These are phyloP conservation scores for Pleurostoma richardsiae DNA, from an alignment of 2,329 filamentous ascomycete genomes.

Conservation along the genomic window DNA sequence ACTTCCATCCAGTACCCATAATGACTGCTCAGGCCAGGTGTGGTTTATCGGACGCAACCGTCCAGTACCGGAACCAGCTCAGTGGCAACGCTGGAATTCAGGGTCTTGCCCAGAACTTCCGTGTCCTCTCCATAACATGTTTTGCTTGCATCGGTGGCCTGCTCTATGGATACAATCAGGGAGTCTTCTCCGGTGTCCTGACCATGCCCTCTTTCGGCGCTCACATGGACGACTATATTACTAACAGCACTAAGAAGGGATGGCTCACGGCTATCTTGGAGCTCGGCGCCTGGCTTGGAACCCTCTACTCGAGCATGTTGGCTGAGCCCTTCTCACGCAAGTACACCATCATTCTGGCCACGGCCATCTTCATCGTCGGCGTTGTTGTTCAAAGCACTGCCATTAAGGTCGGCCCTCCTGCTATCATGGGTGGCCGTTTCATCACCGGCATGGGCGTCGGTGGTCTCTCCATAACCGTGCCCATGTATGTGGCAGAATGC, in stretches of 20 bases:
- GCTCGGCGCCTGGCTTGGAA: slow-evolving; percentile 72
- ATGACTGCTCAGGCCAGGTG: slow-evolving; percentile 4
- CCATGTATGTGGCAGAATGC: slow-evolving; percentile 41
- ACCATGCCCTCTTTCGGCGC: slow-evolving; percentile 52
- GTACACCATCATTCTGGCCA: slow-evolving; percentile 62
- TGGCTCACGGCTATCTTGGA: slow-evolving; percentile 66
- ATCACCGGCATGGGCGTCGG: slow-evolving; percentile 69
- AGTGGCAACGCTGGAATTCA: slow-evolving; percentile 47
- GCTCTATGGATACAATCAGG: slow-evolving; percentile 70
- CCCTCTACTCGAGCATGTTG: slow-evolving; percentile 64
- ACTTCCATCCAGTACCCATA: too few species aligned
- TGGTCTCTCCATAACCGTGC: slow-evolving; percentile 58
- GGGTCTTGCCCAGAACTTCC: slow-evolving; percentile 54
- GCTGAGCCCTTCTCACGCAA: slow-evolving; percentile 67
- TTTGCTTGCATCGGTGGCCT: slow-evolving; percentile 61
- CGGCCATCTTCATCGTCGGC: slow-evolving; percentile 63
- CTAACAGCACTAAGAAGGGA: slow-evolving; percentile 48
- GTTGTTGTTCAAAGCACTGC: slow-evolving; percentile 64
- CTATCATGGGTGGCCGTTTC: slow-evolving; percentile 67
- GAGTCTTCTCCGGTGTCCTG: slow-evolving; percentile 68
- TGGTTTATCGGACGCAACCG: slow-evolving; percentile 43
- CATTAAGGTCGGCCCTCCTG: slow-evolving; percentile 46
- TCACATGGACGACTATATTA: slow-evolving; percentile 33
- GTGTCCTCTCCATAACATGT: slow-evolving; percentile 53
- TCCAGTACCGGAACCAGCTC: slow-evolving; percentile 44